Percentiles rank a stretch among this genome's conserved stretches.
These are phyloP conservation scores for Calocybe cyanea DNA, from an alignment of 768 basidiomycete genomes.

Conservation along the genomic window DNA sequence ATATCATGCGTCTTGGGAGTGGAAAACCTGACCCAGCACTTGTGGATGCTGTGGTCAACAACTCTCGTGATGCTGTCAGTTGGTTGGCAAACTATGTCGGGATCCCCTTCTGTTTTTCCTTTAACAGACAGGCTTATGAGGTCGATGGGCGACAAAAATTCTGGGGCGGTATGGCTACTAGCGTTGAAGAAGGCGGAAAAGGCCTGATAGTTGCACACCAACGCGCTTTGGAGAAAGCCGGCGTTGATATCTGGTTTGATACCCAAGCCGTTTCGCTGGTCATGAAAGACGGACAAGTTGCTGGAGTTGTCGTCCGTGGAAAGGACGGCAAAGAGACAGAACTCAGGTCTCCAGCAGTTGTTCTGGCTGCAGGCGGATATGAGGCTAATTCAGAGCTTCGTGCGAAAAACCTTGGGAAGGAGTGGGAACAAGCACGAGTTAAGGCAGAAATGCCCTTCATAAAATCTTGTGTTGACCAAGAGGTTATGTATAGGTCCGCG, in stretches of 20 bases:
- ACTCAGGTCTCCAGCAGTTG: slow-evolving; percentile 41
- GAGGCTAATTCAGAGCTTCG: slow-evolving; percentile 55
- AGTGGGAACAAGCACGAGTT: slow-evolving; percentile 50
- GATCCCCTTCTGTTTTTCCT: slow-evolving; percentile 55
- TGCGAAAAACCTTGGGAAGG: slow-evolving; percentile 49
- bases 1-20: slow-evolving; percentile 58
- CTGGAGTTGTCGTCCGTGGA: slow-evolving; percentile 40
- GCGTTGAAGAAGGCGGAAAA: slow-evolving; percentile 64
- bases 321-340: slow-evolving; percentile 30
- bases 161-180: slow-evolving; percentile 67
- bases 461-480: not conserved
- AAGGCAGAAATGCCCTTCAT: slow-evolving; percentile 16
- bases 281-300: slow-evolving; percentile 34
- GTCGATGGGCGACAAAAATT: slow-evolving; percentile 60
- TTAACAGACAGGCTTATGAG: slow-evolving; percentile 66
- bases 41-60: slow-evolving; percentile 48
- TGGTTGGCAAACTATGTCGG: slow-evolving; percentile 54
- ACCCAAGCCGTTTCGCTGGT: slow-evolving; percentile 40
- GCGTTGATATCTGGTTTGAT: slow-evolving; percentile 57
- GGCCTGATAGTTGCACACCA: slow-evolving; percentile 59
- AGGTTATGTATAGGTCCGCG: slow-evolving; percentile 45
- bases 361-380: slow-evolving; percentile 66
- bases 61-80: slow-evolving; percentile 49
- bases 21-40: slow-evolving; percentile 46
- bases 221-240: slow-evolving; percentile 41